Conservation (phyloP, 78 protist genomes). For the Dictyostelium intermedium region DNA sequence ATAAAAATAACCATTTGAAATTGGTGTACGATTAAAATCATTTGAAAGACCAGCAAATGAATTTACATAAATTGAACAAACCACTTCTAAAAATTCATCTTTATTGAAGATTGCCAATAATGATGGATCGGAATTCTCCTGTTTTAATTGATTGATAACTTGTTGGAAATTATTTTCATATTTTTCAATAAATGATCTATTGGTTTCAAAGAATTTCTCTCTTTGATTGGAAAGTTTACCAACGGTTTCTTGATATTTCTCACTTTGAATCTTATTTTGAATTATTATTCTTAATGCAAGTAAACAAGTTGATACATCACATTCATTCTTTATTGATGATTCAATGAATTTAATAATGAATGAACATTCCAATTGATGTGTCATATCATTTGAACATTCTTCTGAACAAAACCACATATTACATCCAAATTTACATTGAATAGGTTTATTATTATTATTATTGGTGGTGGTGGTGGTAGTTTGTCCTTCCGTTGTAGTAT, state of each 20-base stretch:
- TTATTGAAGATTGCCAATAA: neutral
- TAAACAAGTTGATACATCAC: neutral
- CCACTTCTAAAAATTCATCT: neutral
- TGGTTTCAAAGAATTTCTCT: neutral
- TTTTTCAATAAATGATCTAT: neutral
- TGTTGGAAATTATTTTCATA: neutral
- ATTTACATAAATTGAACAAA: conserved; percentile 27
- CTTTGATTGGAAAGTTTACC: conserved; percentile 1
- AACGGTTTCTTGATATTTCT: conserved; percentile 11
- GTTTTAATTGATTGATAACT: neutral
- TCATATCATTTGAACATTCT: conserved; percentile 11
- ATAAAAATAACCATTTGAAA: conserved; percentile 66
- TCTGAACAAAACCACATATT: conserved; percentile 26
- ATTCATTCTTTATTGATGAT: neutral
- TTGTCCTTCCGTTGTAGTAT: neutral
- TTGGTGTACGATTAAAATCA: neutral
- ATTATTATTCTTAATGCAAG: conserved; percentile 1
- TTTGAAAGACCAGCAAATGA: conserved; percentile 43
- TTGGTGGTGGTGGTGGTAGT: neutral
- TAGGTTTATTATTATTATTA: neutral
- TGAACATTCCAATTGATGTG: conserved; percentile 74
- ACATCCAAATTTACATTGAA: conserved; percentile 48
- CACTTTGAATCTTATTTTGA: conserved; percentile 12
- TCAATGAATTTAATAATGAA: neutral
- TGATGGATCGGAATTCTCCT: neutral